Evolutionary conservation across 2,329 filamentous ascomycete species (phyloP), one percentile per base, ranked within the genome.

Genomic region (Sporothrix brunneoviolacea): DNA sequence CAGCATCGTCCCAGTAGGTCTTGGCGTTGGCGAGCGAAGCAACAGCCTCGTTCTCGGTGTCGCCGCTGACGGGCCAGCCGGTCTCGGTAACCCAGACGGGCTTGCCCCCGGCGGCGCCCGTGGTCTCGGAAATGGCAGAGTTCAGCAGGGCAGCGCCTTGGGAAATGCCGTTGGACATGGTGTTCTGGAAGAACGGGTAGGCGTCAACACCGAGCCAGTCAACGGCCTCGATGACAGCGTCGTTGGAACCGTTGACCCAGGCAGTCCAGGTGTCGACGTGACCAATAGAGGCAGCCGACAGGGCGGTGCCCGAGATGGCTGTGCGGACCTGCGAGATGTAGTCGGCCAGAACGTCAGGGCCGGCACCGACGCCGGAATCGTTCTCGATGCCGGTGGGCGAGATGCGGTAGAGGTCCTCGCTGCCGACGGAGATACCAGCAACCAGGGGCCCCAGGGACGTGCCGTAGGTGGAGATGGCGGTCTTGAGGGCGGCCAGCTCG

Each of bases 231-330:
- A 88, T 81, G 53, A 94, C 81, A 37, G 75, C 80, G 43, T 69
- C 68, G 76, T 91, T 94, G 62, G 83, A 79, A 46, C 69, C 67
- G 67, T 94, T 89, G 64, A 81, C 80, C 75, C 82, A 91, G 47
- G 80, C 80, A 32, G 84, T 89, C 88, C 88, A 95, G 46, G 90
- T 94, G 64, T 95, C 90, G 64, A 95, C 89, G 68, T 95, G 90
- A 47, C 89, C 89, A 54, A 95, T 46, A 16, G 79, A 73, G 40
- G 72, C 76, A 21, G 69, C 68, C 33, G 75, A 69, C 21, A 86
- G 70, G 43, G 70, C 63, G 13, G 86, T 89, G 53, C 78, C 79
- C 24, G 76, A 62, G 61, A 94, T 79, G 54, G 79, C 73, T 24
- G 72, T 66, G 55, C 82, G 80, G 53, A 87, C 82, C 64, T 85